Evolutionary conservation across 208 protist genomes (phyloP), one percentile per base, ranked within the genome.

Genomic region (Eutreptiella sp.): DNA sequence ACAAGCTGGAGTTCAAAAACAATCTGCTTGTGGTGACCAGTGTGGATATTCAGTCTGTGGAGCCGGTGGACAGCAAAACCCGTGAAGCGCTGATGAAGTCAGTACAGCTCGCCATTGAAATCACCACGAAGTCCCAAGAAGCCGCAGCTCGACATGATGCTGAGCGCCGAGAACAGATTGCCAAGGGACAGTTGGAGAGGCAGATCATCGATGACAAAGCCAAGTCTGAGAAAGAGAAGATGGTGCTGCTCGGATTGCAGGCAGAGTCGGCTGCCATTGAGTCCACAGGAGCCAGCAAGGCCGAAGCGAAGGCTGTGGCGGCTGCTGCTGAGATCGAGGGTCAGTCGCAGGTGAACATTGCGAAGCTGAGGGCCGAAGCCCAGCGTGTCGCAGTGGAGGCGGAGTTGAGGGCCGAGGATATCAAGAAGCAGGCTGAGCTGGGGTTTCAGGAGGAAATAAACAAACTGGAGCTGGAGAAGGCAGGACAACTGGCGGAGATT

Each of bases 81-180:
- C 76, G 85, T 3, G 87, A 94, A 53, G 90, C 87, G 19, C 70
- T 97, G 45, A 87, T 94, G 66, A 95, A 97, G 75, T 95, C 88
- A 0, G 93, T 98, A 46, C 92, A 97, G 78, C 82, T 96, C 0
- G 93, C 93, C 24, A 97, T 98, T 73, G 88, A 97, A 71, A 97
- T 98, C 59, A 97, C 90, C 0, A 97, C 93, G 50, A 95, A 95
- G 66, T 94, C 92, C n/a, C 90, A 96, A 69, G 90, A 96, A 46
- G 85, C 87, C 3, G 70, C 84, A 4, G 91, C 91, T 4, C 78
- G 84, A n/a, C 87, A 94, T 55, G 83, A 84, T 28, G 87, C 86
- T 48, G 81, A 94, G 73, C 78, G 88, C 29, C 80, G 90, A 47
- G 88, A 94, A 43, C 87, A 94, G 71, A 68, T 90, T 64, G 91